A percentile compares a stretch with the other conserved stretches of the same genome.
phyloP scores from a whole-genome alignment of 768 basidiomycete species.

The Rhodotorula graminis region DNA sequence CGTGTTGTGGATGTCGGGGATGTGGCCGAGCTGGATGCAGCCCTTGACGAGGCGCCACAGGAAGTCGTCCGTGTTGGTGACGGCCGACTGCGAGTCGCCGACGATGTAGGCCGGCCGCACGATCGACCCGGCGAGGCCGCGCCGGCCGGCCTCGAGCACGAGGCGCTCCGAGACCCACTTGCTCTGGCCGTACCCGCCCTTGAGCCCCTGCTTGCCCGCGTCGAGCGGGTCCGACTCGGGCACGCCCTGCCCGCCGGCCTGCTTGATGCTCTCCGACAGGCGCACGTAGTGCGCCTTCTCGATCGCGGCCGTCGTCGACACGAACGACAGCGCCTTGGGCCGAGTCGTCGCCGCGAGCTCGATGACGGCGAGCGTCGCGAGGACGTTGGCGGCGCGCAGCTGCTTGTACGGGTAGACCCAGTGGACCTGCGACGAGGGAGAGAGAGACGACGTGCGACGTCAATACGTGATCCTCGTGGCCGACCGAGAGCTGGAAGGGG shows the following conservation, averaged over 20 bases:
- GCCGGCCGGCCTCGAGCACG: slow-evolving; percentile 79
- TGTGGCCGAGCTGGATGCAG: slow-evolving; percentile 92
- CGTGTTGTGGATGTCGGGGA: slow-evolving; percentile 96
- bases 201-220: slow-evolving; percentile 66
- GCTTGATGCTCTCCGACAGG: slow-evolving; percentile 66
- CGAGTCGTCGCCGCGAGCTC: slow-evolving; percentile 60
- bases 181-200: slow-evolving; percentile 91
- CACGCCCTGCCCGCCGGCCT: slow-evolving; percentile 58
- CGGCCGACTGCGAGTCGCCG: slow-evolving; percentile 80
- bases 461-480: no score
- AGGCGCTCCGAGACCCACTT: slow-evolving; percentile 99
- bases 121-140: slow-evolving; percentile 79
- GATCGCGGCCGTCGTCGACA: slow-evolving; percentile 91
- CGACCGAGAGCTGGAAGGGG: not conserved
- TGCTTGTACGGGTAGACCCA: slow-evolving; percentile 99
- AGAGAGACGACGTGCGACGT: no score
- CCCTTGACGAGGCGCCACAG: slow-evolving; percentile 97
- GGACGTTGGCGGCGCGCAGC: slow-evolving; percentile 84
- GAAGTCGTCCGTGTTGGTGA: slow-evolving; percentile 98
- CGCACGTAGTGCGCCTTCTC: slow-evolving; percentile 87
- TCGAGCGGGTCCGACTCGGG: slow-evolving; percentile 85
- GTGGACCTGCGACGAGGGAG: slow-evolving; percentile 80
- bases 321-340: slow-evolving; percentile 77
- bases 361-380: slow-evolving; percentile 78
- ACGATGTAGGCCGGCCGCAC: slow-evolving; percentile 94